A percentile compares a stretch with the other conserved stretches of the same genome.
Evolutionary conservation across 2,329 filamentous ascomycete species (phyloP).

Genomic region (Fusarium scirpi): DNA sequence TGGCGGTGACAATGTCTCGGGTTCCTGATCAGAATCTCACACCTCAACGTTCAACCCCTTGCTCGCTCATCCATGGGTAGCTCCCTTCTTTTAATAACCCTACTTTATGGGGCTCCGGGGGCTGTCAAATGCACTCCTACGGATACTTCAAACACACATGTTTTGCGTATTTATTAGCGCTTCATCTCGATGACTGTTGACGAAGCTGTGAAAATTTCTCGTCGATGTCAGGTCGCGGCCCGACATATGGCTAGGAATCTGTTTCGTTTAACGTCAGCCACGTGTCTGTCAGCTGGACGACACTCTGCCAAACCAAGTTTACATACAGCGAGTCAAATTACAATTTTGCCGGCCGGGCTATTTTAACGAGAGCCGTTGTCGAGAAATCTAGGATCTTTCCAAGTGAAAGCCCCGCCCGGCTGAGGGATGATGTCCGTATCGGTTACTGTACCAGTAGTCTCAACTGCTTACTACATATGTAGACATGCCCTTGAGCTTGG

Average conservation of each 20-base stretch:
- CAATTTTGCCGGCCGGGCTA: slow-evolving; percentile 26
- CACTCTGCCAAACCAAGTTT: slow-evolving; percentile 14
- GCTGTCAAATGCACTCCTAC: slow-evolving; percentile 10
- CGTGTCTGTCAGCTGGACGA: slow-evolving; percentile 25
- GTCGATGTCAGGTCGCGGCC: slow-evolving; percentile 17
- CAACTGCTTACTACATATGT: slow-evolving; percentile 22
- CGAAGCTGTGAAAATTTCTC: background rate
- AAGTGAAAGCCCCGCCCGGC: slow-evolving; percentile 35
- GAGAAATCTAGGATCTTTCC: slow-evolving; percentile 24
- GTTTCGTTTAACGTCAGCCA: slow-evolving; percentile 31
- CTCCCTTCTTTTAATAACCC: slow-evolving; percentile 20
- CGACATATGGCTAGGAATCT: slow-evolving; percentile 23
- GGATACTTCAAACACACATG: slow-evolving; percentile 19
- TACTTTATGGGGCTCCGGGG: slow-evolving; percentile 35
- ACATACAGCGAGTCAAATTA: slow-evolving; percentile 24
- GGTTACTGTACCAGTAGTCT: slow-evolving; percentile 20
- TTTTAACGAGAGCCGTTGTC: slow-evolving; percentile 15
- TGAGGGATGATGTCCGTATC: slow-evolving; percentile 33
- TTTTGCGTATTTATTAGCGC: slow-evolving; percentile 18
- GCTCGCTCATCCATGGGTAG: slow-evolving; percentile 21
- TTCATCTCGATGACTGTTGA: slow-evolving; percentile 9
- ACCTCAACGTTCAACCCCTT: slow-evolving; percentile 28
- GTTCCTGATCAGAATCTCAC: slow-evolving; percentile 43
- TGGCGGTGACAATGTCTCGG: slow-evolving; percentile 49
- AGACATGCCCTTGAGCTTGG: slow-evolving; percentile 36